phyloP scores from a whole-genome alignment of 108 stramenopile species.

The Cyclotella choctawhatcheeana region DNA sequence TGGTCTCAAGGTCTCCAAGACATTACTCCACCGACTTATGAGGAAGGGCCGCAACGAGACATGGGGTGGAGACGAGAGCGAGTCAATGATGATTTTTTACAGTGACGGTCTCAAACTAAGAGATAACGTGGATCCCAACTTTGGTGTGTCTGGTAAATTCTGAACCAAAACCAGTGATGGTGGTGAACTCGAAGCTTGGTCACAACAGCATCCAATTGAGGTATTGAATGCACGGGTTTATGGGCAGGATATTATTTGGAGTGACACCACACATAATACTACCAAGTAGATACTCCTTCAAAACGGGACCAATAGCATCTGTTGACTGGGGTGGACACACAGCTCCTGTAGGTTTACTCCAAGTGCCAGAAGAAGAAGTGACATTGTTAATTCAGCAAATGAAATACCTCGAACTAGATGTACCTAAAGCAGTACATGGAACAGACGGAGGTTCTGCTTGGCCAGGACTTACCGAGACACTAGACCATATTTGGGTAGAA shows the following conservation, averaged over 20 bases:
- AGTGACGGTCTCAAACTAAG: not conserved
- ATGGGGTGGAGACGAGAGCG: constrained; percentile 4
- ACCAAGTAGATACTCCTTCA: constrained; percentile 1
- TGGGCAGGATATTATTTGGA: constrained; percentile 3
- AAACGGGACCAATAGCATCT: constrained; percentile 1
- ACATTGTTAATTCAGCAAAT: not conserved
- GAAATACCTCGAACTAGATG: not conserved
- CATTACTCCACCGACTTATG: not conserved
- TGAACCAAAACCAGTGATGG: not conserved
- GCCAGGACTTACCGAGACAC: not conserved
- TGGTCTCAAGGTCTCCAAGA: not conserved
- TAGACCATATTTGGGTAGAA: not conserved
- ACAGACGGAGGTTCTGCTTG: constrained; percentile 18
- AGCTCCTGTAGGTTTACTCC: constrained; percentile 9
- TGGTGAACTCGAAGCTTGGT: not conserved
- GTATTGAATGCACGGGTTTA: constrained; percentile 10
- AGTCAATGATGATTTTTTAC: constrained; percentile 17
- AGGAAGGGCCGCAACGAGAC: constrained; percentile 12
- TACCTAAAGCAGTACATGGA: not conserved
- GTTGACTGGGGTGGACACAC: constrained; percentile 12
- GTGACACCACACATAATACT: constrained; percentile 21
- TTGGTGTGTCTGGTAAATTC: constrained; percentile 11
- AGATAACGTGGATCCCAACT: not conserved
- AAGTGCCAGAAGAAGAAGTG: constrained; percentile 13
- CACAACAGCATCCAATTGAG: constrained; percentile 8